Evolutionary conservation across 768 basidiomycete genomes (phyloP), one percentile per base, ranked within the genome.

Genomic region (Trametes cinnabarina): DNA sequence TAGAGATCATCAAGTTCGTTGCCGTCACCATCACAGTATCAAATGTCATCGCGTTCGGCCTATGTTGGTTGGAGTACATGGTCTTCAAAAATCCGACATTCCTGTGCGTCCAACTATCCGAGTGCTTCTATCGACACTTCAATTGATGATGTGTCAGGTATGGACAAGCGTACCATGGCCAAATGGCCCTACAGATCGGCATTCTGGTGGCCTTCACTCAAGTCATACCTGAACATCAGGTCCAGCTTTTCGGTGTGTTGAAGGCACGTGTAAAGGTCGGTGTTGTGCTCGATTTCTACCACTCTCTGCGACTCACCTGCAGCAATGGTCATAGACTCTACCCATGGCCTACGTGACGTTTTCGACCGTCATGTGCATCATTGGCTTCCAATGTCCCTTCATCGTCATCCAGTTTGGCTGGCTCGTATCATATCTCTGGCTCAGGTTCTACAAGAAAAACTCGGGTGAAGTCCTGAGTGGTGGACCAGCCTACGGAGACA

Each of bases 341-440:
- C 96, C 96, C n/a, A 97, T 98, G 87, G 84, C 87, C 32, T 94
- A 98, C 73, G 81, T 98, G 58, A 88, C 91, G 1, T 73, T 98
- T 55, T 98, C 95, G 10, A 93, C 90, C 58, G 81, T 97, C 25
- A 78, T 93, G 74, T 88, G 86, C 61, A 63, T 96, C 47, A 57
- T 94, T 43, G 94, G 93, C 20, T 87, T 87, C 74, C 94, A 94
- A 70, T 88, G 85, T 56, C 94, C 93, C 15, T 96, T 85, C 78
- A 92, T 95, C 49, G 76, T 94, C 68, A 94, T 98, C 62, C 97
- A 99, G 69, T 99, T 98, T 71, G 97, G 96, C n/a, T 99, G 96
- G 94, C 88, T 97, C 55, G 90, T 94, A 8, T 83, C 90, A 30
- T 99, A 94, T 90, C 80, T 92, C 52, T 99, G 97, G 74, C 82